Base-by-base conservation (phyloP, 75 land plant genomes). In the Isoetes taiwanensis region DNA sequence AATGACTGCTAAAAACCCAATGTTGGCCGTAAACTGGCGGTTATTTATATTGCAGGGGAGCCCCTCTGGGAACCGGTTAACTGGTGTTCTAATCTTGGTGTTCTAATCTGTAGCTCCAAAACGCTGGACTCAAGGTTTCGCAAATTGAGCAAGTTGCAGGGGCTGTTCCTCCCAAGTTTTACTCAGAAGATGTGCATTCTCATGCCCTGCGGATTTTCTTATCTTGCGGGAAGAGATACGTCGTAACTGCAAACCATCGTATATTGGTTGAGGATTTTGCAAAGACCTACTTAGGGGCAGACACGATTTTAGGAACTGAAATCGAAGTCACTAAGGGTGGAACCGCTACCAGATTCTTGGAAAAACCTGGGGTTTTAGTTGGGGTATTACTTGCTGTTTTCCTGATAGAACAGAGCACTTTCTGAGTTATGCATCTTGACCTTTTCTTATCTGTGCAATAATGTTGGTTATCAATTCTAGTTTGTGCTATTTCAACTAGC, bases 251-350 rank as follows among this genome's bases (percentile, higher is more conserved):
- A 5, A 46, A 46, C 23, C 50, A 19, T 8, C 50, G 50, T 16
- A 46, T 46, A 19, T 19, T 46, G 50, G 50, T 46, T 16, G 50
- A 46, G 50, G 21, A 46, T n/a, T 46, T 46, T 23, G 50, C 50
- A 6, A 46, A 6, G 6, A 46, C 50, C 8, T 46, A 23, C 50
- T 23, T 46, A 23, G 50, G 50, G 19, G 50, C 50, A n/a, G 50
- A 46, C 50, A 46, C 16, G 50, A 23, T 46, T 5, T 23, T 46
- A 23, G 50, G 50, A 8, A 46, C 50, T n/a, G 50, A 46, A 23
- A 46, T 46, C 23, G n/a, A 46, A 23, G 50, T 46, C 25, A 46
- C 50, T 6, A 46, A n/a, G 50, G 25, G 50, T 16, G 50, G 50
- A 5, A 19, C 16, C 50, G 50, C 50, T 5, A 46, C 50, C 4